These are phyloP conservation scores for Xylaria scruposa DNA, from an alignment of 495 filamentous ascomycete species.

Conservation along the genomic window DNA sequence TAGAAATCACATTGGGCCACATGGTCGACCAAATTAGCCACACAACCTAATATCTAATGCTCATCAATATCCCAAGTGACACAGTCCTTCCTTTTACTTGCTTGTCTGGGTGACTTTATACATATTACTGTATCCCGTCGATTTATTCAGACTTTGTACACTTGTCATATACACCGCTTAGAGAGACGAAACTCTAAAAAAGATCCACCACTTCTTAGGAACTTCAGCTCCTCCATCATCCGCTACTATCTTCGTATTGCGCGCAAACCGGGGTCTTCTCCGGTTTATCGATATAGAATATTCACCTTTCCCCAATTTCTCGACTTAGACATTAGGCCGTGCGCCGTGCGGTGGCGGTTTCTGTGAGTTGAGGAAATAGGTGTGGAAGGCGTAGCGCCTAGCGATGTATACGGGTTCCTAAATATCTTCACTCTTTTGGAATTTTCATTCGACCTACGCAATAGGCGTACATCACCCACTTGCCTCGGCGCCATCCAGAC, in stretches of 20 bases:
- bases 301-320: neutral
- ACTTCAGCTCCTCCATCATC: constrained; percentile 3
- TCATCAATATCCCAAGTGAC: constrained; percentile 34
- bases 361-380: constrained; percentile 8
- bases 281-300: constrained; percentile 10
- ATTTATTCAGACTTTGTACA: constrained; percentile 17
- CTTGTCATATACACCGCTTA: constrained; percentile 14
- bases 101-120: constrained; percentile 26
- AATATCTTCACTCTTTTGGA: constrained; percentile 10
- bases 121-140: constrained; percentile 17
- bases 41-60: constrained; percentile 43
- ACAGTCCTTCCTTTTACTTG: constrained; percentile 36
- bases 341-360: constrained; percentile 12
- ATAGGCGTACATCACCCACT: constrained; percentile 2
- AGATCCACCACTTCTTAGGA: constrained; percentile 6
- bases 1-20: constrained; percentile 45
- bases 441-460: neutral
- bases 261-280: neutral
- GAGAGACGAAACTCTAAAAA: constrained; percentile 15
- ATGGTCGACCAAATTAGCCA: constrained; percentile 47
- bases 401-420: constrained; percentile 6
- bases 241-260: neutral
- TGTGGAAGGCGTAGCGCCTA: constrained; percentile 14
- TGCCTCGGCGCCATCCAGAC: neutral
- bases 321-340: neutral